Evolutionary conservation across 371 early-diverging fungal genomes (phyloP), one percentile per base, ranked within the genome.

Genomic region (Mucor indicus): DNA sequence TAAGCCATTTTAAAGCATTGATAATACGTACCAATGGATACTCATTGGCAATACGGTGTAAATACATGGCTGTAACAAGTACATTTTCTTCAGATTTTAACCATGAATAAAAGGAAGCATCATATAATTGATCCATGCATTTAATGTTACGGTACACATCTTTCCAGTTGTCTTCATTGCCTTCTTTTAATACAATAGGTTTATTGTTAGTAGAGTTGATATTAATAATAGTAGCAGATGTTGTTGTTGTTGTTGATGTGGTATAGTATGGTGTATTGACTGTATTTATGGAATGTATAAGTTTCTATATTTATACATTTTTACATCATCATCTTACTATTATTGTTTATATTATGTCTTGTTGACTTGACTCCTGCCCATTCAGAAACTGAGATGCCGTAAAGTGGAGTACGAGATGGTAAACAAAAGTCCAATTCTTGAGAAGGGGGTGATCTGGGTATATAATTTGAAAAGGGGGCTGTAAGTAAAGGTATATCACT

Each of bases 41-140:
- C 53, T 87, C 85, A 48, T 84, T 84, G 20, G 86, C 84, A 35
- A 87, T 82, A 47, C 87, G 75, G 52, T 84, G 85, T 20, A 87
- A 62, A 48, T 85, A 85, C 48, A 76, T 72, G 9, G 86, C 75
- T 4, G 83, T 84, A 9, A 83, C 83, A 10, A 79, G 61, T 20
- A 85, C 85, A 53, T 87, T 87, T 41, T 82, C 86, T 63, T 87
- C 87, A 35, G 73, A 77, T 53, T 81, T 77, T 1, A 87, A 69
- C 87, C 87, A 87, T 21, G 77, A 69, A 64, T 83, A 79, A 64
- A 87, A 87, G 5, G 85, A 74, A 38, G 87, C 86, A 40, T 85
- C 87, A 51, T 85, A 87, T 8, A 80, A 68, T 50, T 76, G 72
- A 62, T 87, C 87, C 87, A 87, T 87, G 50, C 79, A 75, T 50